Conservation (phyloP, 805 yeast genomes). For the Candida sakaeoensis region DNA sequence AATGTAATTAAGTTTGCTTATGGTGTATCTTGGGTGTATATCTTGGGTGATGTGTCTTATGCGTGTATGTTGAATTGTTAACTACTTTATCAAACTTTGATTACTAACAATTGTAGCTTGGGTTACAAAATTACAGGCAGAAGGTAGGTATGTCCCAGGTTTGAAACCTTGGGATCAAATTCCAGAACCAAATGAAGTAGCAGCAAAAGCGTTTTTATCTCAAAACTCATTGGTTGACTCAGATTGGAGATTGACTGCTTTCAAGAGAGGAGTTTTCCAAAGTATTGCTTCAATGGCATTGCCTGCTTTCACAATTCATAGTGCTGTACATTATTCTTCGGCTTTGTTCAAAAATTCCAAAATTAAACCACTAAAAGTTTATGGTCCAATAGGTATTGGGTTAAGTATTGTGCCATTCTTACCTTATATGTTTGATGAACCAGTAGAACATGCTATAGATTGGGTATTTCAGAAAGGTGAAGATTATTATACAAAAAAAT, state of each 20-base stretch:
- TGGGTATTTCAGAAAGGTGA: conserved; percentile 53
- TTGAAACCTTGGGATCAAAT: conserved; percentile 63
- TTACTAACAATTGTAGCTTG: conserved; percentile 30
- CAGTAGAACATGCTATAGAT: conserved; percentile 70
- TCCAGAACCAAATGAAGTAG: conserved; percentile 34
- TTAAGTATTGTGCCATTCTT: conserved; percentile 71
- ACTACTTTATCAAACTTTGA: no score
- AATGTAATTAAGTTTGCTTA: conserved; percentile 60
- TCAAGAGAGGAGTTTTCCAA: conserved; percentile 78
- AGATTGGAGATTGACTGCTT: conserved; percentile 63
- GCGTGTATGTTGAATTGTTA: conserved; percentile 47
- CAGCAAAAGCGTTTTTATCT: conserved; percentile 30
- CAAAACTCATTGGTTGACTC: conserved; percentile 35
- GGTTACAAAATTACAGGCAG: conserved; percentile 62
- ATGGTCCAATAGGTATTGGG: conserved; percentile 80
- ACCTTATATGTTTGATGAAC: conserved; percentile 79
- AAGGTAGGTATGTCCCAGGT: conserved; percentile 59
- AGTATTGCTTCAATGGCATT: conserved; percentile 81
- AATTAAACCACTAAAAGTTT: conserved; percentile 47
- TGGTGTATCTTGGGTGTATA: conserved; percentile 72
- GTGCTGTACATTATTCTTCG: conserved; percentile 69
- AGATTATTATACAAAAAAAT: conserved; percentile 16
- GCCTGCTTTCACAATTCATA: conserved; percentile 83
- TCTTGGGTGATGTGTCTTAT: conserved; percentile 69
- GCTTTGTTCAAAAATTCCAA: conserved; percentile 53